These are phyloP conservation scores for Sporothrix curviconia DNA, from an alignment of 2,329 filamentous ascomycete genomes.

Conservation along the genomic window DNA sequence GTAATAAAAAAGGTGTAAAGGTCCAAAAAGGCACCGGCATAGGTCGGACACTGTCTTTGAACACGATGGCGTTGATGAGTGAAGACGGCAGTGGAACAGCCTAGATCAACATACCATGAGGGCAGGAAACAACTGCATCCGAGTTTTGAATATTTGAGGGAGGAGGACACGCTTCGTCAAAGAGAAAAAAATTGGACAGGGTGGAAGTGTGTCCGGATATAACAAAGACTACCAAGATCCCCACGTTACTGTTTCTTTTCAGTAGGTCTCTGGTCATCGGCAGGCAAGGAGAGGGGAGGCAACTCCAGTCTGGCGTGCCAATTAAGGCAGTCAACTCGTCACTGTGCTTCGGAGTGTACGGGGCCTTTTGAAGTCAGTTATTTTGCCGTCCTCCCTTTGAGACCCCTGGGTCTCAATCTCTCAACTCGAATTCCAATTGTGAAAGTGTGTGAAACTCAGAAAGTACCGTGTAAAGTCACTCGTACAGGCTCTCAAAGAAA, in stretches of 20 bases:
- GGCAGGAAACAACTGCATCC: background rate
- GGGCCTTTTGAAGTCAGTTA: too few species aligned
- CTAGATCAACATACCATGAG: background rate
- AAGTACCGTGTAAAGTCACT: too few species aligned
- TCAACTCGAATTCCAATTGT: too few species aligned
- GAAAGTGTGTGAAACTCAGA: too few species aligned
- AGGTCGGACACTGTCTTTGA: background rate
- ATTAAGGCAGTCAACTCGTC: too few species aligned
- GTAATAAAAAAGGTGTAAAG: background rate
- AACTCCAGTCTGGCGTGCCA: too few species aligned
- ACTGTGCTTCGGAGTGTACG: too few species aligned
- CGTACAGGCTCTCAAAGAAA: background rate
- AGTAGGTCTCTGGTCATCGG: too few species aligned
- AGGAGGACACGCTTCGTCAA: background rate
- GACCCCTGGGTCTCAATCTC: too few species aligned
- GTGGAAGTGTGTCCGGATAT: background rate
- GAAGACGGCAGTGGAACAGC: background rate
- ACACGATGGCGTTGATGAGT: background rate
- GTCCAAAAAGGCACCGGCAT: background rate
- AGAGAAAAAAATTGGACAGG: background rate
- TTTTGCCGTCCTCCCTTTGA: too few species aligned
- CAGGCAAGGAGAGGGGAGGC: too few species aligned
- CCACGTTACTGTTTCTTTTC: background rate
- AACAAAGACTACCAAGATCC: background rate
- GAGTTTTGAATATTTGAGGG: background rate